Evolutionary conservation across 1,284 basidiomycete genomes (phyloP).

Genomic region (Ceratobasidium sp.): DNA sequence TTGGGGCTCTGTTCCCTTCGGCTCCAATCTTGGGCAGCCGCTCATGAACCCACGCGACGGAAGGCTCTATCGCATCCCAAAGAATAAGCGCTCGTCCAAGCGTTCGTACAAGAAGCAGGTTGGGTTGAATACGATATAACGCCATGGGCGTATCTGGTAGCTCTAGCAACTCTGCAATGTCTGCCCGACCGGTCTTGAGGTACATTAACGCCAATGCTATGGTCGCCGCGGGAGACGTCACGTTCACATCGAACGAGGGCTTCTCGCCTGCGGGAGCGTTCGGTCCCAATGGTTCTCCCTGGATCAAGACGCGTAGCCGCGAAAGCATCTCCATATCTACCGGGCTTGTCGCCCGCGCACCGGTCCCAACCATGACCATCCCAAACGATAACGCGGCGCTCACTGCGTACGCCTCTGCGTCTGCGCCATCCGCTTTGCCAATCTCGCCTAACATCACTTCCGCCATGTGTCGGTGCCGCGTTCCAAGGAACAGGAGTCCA

Average conservation of each 20-base stretch:
- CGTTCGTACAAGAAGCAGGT: constrained; percentile 84
- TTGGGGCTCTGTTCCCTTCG: constrained; percentile 63
- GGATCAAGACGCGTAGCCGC: constrained; percentile 74
- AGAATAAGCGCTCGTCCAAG: constrained; percentile 85
- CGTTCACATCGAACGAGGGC: constrained; percentile 77
- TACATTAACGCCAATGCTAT: constrained; percentile 94
- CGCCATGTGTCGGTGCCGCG: constrained; percentile 88
- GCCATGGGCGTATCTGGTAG: constrained; percentile 83
- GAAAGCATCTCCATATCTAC: constrained; percentile 77
- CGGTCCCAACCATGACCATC: constrained; percentile 94
- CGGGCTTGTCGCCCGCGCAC: constrained; percentile 65
- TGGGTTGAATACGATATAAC: constrained; percentile 88
- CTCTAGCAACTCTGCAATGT: constrained; percentile 84
- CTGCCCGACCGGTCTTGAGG: constrained; percentile 81
- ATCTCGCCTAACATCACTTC: constrained; percentile 91
- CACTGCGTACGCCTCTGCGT: constrained; percentile 92
- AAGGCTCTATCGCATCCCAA: constrained; percentile 83
- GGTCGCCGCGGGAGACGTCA: constrained; percentile 90
- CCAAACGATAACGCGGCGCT: constrained; percentile 91
- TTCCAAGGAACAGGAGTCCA: constrained; percentile 90
- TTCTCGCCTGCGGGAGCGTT: constrained; percentile 45
- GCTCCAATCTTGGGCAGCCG: constrained; percentile 77
- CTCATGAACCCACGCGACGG: constrained; percentile 78
- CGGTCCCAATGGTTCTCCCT: constrained; percentile 63
- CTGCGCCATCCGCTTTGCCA: constrained; percentile 58